Evolutionary conservation across 148 eudicot genomes (phyloP), one percentile per base, ranked within the genome.

Genomic region (Silene latifolia): DNA sequence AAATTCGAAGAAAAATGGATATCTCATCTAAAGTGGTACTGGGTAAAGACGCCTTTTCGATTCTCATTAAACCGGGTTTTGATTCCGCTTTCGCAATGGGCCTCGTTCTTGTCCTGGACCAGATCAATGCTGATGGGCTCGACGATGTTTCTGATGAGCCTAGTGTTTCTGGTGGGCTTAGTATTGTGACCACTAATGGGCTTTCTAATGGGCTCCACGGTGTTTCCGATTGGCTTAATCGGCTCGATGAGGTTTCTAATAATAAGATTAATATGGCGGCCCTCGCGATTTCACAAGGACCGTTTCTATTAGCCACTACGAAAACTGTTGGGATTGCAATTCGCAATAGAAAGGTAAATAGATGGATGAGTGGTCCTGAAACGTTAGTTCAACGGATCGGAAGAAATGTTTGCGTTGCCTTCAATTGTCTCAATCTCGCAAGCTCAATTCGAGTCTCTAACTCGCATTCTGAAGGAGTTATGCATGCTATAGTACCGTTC

Each of bases 71-170:
- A 72, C 87, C 93, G 0, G 98, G 98, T 0, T 88, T 89, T 51
- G 97, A 94, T 35, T 81, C 82, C 1, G 91, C 96, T 23, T 94
- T 94, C 19, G 97, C 91, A 5, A 91, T 94, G 98, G 93, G 90
- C 15, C 78, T 94, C 2, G 88, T 94, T 7, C 83, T 94, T 0
- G 87, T 90, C 3, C 86, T 94, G 44, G 98, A 94, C 73, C 95
- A 91, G 73, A 94, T 94, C 54, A 25, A 79, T 56, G 81, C 84
- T 7, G 78, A 24, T n/a, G 78, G 82, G 54, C 1, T 0, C 6
- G 88, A 77, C 12, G 74, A 63, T 10, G 71, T n/a, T 19, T 12
- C 56, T 17, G 51, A 39, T 8, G 69, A 20, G 51, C 24, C n/a
- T 9, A 7, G 17, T 51, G 44, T 39, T 39, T 39, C 44, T 39